Base-by-base conservation (phyloP, 345 rosid species). In the Streptanthus diversifolius region DNA sequence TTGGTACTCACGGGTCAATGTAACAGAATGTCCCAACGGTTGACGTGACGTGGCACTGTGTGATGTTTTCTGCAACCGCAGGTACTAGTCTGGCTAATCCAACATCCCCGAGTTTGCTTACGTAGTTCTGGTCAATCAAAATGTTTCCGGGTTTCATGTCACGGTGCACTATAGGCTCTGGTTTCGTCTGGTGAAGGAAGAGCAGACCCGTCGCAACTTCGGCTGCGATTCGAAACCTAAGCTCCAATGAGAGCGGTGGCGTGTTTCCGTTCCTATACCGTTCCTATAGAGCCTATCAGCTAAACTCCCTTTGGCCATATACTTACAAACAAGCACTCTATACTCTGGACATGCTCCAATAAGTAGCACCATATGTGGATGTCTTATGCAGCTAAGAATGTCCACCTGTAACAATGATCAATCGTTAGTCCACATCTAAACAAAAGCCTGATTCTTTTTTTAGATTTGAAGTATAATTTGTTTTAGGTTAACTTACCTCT, bases 91-190 rank as follows among this genome's bases (percentile, higher is more conserved):
- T 82, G 8, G 98, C 93, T 73, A 91, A 80, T 53, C 97, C 98
- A 4, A 93, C 98, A 49, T 93, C 96, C 12, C 96, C 76, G 1
- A 93, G 86, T 82, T 93, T 93, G 76, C 92, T 85, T 32, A 85
- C 90, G 18, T 88, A 91, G 82, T 91, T 85, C 66, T 81, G 80
- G 82, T 93, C 98, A 29, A 93, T 81, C 77, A 93, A 83, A 71
- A 93, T 88, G 78, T 93, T 93, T 29, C 83, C 98, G 0, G 98
- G 98, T 80, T 91, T 93, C 13, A 93, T 86, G 81, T 93, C 98
- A 44, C 98, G 91, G 75, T 93, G 98, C 71, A 93, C 98, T n/a
- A 91, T 73, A 4, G 98, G 98, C 71, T 93, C 96, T 1, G 98
- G 98, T 82, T 89, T 93, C 10, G 89, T 83, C 81, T 93, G 96